Percentiles rank a stretch among this genome's conserved stretches.
These are phyloP conservation scores for Solanum boliviense DNA, from an alignment of 257 asterid genomes.

Conservation along the genomic window DNA sequence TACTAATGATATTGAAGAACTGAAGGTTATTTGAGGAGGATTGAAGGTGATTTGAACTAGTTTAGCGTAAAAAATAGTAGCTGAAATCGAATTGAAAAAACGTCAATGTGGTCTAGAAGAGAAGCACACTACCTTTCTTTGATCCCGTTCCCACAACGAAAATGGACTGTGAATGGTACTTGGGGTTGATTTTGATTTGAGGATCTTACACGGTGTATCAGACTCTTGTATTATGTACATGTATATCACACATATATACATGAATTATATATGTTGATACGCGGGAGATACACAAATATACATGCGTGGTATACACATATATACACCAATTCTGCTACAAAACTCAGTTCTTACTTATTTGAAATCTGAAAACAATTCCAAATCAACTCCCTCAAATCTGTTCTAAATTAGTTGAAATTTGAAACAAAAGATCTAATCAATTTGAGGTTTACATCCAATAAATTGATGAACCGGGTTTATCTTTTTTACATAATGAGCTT, in stretches of 20 bases:
- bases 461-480: neutral
- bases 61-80: neutral
- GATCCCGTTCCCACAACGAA: no score
- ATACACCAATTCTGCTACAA: neutral
- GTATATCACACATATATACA: neutral
- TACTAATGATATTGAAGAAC: no score
- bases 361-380: neutral
- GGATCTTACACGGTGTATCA: no score
- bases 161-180: no score
- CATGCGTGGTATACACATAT: neutral
- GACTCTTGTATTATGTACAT: neutral
- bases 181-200: no score
- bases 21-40: no score
- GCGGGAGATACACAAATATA: neutral
- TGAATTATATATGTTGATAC: no score
- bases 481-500: neutral
- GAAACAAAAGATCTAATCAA: neutral
- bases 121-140: no score
- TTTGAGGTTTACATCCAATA: neutral
- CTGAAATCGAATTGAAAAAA: neutral
- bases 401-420: neutral
- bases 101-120: neutral
- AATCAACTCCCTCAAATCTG: neutral
- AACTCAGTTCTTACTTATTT: neutral
- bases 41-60: neutral